These are phyloP conservation scores for Phytopythium helicoides DNA, from an alignment of 352 stramenopile genomes.

Conservation along the genomic window DNA sequence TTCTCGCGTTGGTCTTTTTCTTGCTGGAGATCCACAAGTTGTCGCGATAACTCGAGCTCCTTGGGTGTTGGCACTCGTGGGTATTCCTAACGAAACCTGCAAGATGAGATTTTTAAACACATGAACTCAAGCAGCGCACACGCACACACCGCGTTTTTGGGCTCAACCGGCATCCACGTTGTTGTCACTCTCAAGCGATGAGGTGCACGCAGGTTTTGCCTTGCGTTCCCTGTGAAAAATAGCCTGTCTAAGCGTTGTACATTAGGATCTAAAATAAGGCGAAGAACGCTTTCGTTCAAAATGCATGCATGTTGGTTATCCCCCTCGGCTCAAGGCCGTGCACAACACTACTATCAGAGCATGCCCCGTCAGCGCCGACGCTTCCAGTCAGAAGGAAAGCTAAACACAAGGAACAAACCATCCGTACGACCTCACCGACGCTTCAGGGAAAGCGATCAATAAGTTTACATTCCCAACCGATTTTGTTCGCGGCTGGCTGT, in stretches of 20 bases:
- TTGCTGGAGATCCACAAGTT: constrained; percentile 63
- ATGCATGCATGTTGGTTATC: no score
- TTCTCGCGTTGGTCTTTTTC: constrained; percentile 64
- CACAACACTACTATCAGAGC: no score
- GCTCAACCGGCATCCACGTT: constrained; percentile 11
- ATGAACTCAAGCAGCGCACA: no score
- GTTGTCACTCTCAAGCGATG: no score
- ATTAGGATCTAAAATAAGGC: no score
- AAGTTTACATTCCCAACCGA: constrained; percentile 9
- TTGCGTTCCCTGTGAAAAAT: no score
- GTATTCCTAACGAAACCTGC: constrained; percentile 39
- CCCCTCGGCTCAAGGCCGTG: no score
- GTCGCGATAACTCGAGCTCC: constrained; percentile 63
- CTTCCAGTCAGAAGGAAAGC: not conserved
- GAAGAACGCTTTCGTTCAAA: no score
- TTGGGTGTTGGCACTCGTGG: constrained; percentile 70
- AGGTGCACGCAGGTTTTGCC: no score
- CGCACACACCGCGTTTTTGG: constrained; percentile 37
- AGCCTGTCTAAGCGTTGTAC: no score
- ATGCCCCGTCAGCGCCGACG: no score
- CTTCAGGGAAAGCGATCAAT: constrained; percentile 7
- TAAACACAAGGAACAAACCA: not conserved
- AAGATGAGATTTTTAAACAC: not conserved
- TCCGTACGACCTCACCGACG: no score
- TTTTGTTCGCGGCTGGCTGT: constrained; percentile 4